These are phyloP conservation scores for Lunularia cruciata DNA, from an alignment of 225 moss, liverwort and hornwort species.

Conservation along the genomic window DNA sequence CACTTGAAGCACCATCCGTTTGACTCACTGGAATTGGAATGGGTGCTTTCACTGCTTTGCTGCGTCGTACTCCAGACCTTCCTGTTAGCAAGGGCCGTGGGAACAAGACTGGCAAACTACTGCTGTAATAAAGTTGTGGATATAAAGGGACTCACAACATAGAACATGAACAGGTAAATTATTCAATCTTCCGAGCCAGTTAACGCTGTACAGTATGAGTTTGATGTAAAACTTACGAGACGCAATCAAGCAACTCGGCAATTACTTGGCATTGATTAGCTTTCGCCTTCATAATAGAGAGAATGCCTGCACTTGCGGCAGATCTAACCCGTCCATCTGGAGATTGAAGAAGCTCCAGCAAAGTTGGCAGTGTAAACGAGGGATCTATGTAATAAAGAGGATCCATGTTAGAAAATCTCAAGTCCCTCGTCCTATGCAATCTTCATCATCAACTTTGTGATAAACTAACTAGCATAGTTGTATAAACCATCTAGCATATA, in stretches of 20 bases:
- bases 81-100: too few relatives aligned
- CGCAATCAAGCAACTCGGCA: slow-evolving; percentile 72
- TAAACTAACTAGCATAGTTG: too few relatives aligned
- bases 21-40: background rate
- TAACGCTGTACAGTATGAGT: background rate
- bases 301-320: slow-evolving; percentile 76
- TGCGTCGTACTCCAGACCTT: background rate
- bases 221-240: slow-evolving; percentile 46
- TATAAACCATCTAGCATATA: too few relatives aligned
- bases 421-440: too few relatives aligned
- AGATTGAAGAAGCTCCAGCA: slow-evolving; percentile 74
- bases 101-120: too few relatives aligned
- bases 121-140: too few relatives aligned
- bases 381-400: slow-evolving; percentile 53
- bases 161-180: too few relatives aligned
- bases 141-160: too few relatives aligned
- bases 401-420: background rate
- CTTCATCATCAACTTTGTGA: too few relatives aligned
- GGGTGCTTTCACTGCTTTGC: slow-evolving; percentile 29
- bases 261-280: slow-evolving; percentile 53
- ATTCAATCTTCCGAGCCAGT: too few relatives aligned
- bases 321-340: slow-evolving; percentile 77
- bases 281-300: slow-evolving; percentile 69
- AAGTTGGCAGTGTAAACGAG: slow-evolving; percentile 64
- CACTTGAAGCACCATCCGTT: background rate